Evolutionary conservation across 2,329 filamentous ascomycete species (phyloP).

Genomic region (Stachybotrys echinatus): DNA sequence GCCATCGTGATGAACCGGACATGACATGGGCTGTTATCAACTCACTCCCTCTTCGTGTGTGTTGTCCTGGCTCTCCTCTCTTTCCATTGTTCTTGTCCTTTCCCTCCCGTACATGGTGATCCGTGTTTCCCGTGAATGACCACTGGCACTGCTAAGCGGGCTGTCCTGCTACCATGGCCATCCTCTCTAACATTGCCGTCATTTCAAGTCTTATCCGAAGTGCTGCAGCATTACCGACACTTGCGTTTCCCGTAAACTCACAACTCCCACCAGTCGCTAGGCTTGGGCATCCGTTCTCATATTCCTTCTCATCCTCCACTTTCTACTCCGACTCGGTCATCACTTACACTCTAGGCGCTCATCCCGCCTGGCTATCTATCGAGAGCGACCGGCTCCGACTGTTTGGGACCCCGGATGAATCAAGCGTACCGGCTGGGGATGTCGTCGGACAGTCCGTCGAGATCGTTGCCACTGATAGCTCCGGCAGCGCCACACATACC

Average conservation of each 20-base stretch:
- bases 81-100: constrained; percentile 2
- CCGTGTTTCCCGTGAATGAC: constrained; percentile 9
- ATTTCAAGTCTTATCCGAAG: constrained; percentile 21
- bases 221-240: constrained; percentile 32
- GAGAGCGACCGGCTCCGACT: constrained; percentile 60
- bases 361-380: constrained; percentile 71
- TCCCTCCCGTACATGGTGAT: not conserved
- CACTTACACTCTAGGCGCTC: constrained; percentile 59
- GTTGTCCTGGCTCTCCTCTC: not conserved
- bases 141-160: not conserved
- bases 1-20: constrained; percentile 18
- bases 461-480: constrained; percentile 64
- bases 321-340: constrained; percentile 62
- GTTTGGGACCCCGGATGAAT: constrained; percentile 61
- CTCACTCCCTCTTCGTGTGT: constrained; percentile 4
- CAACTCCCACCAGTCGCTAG: constrained; percentile 78
- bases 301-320: constrained; percentile 67
- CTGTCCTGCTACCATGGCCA: constrained; percentile 18
- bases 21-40: constrained; percentile 11
- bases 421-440: constrained; percentile 41
- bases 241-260: constrained; percentile 72
- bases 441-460: constrained; percentile 57
- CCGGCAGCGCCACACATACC: constrained; percentile 57
- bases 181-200: constrained; percentile 17
- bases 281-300: constrained; percentile 60